Percentiles rank a stretch among this genome's conserved stretches.
phyloP scores from a whole-genome alignment of 1,284 basidiomycete genomes.

The Chondrostereum purpureum region DNA sequence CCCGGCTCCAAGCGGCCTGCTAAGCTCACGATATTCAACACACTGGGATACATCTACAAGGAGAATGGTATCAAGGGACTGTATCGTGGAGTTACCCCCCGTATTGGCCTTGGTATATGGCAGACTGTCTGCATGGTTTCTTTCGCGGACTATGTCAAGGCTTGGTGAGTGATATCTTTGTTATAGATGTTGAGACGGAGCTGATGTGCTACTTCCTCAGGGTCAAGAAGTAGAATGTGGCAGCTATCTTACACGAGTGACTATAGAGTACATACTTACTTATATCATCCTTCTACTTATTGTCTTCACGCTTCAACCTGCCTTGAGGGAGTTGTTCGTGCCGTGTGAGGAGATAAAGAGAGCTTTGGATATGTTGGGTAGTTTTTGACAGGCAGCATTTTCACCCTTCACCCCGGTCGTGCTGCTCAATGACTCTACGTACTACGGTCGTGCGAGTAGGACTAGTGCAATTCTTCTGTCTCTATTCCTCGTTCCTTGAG shows the following conservation, averaged over 20 bases:
- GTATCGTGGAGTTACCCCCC: slow-evolving; percentile 95
- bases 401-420: no score
- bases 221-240: neutral
- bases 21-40: slow-evolving; percentile 91
- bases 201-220: neutral
- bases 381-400: no score
- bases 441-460: no score
- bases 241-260: no score
- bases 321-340: no score
- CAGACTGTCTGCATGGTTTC: slow-evolving; percentile 98
- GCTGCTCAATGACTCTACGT: no score
- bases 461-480: no score
- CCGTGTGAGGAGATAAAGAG: no score
- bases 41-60: slow-evolving; percentile 87
- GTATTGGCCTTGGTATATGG: slow-evolving; percentile 95
- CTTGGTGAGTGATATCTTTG: slow-evolving; percentile 40
- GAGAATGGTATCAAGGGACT: slow-evolving; percentile 96
- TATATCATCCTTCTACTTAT: no score
- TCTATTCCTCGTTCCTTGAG: no score
- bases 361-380: no score
- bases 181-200: neutral
- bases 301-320: no score
- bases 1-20: slow-evolving; percentile 71
- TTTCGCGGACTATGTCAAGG: slow-evolving; percentile 92
- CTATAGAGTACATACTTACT: neutral